These are phyloP conservation scores for Fusarium sacchari DNA, from an alignment of 2,329 filamentous ascomycete genomes.

Conservation along the genomic window DNA sequence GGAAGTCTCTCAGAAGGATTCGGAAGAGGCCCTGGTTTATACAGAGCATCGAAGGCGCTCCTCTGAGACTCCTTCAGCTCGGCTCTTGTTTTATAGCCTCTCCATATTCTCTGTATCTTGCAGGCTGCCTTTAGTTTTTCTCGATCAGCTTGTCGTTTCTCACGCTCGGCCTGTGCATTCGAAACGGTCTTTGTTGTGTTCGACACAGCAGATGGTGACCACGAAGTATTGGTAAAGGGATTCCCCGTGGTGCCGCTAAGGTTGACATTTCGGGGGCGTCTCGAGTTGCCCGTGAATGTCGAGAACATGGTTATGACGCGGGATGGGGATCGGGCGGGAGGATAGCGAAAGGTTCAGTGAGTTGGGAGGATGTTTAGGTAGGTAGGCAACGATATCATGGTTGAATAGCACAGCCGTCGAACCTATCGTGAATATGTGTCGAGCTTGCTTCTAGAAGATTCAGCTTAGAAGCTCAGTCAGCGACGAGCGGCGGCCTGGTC, in stretches of 20 bases:
- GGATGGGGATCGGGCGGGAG: background rate
- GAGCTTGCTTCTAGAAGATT: conserved; percentile 43
- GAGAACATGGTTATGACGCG: conserved; percentile 74
- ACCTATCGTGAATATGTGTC: conserved; percentile 5
- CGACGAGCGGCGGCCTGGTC: conserved; percentile 19
- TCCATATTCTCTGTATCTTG: conserved; percentile 82
- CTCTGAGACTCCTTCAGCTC: conserved; percentile 67
- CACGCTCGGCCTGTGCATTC: conserved; percentile 86
- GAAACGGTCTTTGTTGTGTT: conserved; percentile 82
- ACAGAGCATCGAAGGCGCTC: conserved; percentile 69
- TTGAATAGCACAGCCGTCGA: conserved; percentile 1
- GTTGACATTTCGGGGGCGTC: conserved; percentile 90
- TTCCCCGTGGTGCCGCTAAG: conserved; percentile 86
- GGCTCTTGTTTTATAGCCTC: conserved; percentile 75
- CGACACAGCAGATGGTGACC: conserved; percentile 65
- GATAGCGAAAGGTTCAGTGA: background rate
- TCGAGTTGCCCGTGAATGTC: conserved; percentile 88
- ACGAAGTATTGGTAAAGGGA: conserved; percentile 75
- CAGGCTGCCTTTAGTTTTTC: conserved; percentile 78
- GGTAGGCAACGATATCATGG: conserved; percentile 23
- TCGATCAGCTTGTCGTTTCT: conserved; percentile 82
- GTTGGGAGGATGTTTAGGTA: conserved; percentile 9
- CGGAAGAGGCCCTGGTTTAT: conserved; percentile 51
- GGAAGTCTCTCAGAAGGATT: conserved; percentile 51
- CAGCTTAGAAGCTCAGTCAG: conserved; percentile 41